These are phyloP conservation scores for Backusella parvicylindrica DNA, from an alignment of 192 early-diverging fungal species.

Conservation along the genomic window DNA sequence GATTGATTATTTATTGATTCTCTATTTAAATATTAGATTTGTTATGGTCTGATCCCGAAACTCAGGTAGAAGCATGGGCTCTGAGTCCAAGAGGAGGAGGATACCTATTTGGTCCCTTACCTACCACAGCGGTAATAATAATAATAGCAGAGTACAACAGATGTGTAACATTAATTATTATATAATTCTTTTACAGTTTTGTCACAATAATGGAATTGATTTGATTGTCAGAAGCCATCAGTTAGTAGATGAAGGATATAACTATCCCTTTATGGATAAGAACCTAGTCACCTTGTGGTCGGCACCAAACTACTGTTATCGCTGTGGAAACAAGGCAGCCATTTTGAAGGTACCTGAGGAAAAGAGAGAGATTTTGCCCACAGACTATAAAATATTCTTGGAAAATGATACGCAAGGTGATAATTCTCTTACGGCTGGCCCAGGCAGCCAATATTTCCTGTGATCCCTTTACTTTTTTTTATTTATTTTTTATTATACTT, in stretches of 20 bases:
- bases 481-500: neutral
- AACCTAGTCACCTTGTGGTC: conserved; percentile 82
- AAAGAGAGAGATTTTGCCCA: conserved; percentile 15
- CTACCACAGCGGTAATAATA: conserved; percentile 23
- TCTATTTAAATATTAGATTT: conserved; percentile 16
- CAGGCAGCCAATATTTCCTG: conserved; percentile 34
- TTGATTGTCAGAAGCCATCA: conserved; percentile 38
- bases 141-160: neutral
- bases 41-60: conserved; percentile 37
- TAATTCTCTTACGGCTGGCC: conserved; percentile 15
- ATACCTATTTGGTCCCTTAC: conserved; percentile 31
- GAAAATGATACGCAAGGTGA: conserved; percentile 37
- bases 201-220: conserved; percentile 34
- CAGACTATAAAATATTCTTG: conserved; percentile 33
- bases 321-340: conserved; percentile 81
- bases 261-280: conserved; percentile 53
- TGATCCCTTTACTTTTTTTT: conserved; percentile 15
- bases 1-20: neutral
- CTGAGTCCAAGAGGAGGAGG: conserved; percentile 37
- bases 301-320: conserved; percentile 81
- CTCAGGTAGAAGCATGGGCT: conserved; percentile 36
- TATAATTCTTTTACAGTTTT: conserved; percentile 22
- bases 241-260: conserved; percentile 35
- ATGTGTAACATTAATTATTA: neutral
- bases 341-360: conserved; percentile 69